These are phyloP conservation scores for Albugo laibachii DNA, from an alignment of 352 stramenopile genomes.

Conservation along the genomic window DNA sequence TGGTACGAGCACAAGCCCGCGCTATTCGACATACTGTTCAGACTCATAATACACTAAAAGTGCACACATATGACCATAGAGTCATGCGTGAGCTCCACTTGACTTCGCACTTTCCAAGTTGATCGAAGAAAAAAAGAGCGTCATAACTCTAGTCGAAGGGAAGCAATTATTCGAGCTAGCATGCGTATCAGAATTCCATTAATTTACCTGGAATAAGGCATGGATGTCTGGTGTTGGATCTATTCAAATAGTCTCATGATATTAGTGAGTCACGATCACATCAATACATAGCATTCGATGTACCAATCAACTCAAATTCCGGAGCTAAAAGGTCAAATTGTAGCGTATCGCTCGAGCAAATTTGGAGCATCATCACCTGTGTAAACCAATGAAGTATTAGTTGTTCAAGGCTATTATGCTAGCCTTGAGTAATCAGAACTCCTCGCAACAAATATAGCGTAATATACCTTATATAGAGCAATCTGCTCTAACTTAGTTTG, in stretches of 20 bases:
- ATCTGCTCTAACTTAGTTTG: too few species aligned
- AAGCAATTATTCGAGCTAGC: not conserved
- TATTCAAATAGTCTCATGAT: constrained; percentile 8
- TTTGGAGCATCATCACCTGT: too few species aligned
- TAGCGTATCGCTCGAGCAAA: too few species aligned
- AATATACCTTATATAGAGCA: too few species aligned
- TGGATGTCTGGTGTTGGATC: constrained; percentile 71
- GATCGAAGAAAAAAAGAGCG: constrained; percentile 57
- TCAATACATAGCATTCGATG: constrained; percentile 6
- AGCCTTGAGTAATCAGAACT: too few species aligned
- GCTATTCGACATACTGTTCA: constrained; percentile 6
- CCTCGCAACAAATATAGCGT: too few species aligned
- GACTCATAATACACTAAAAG: not conserved
- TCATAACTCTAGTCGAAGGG: constrained; percentile 52
- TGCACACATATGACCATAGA: constrained; percentile 25
- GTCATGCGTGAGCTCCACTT: constrained; percentile 84
- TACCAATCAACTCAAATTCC: constrained; percentile 50
- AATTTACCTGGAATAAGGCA: constrained; percentile 35
- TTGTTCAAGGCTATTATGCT: too few species aligned
- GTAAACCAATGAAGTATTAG: too few species aligned
- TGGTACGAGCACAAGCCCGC: constrained; percentile 69
- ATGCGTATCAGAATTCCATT: not conserved
- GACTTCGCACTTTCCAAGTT: constrained; percentile 55
- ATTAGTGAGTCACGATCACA: not conserved
- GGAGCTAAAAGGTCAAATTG: constrained; percentile 17